phyloP scores from a whole-genome alignment of 768 basidiomycete species.

The Pleurotus platypus region DNA sequence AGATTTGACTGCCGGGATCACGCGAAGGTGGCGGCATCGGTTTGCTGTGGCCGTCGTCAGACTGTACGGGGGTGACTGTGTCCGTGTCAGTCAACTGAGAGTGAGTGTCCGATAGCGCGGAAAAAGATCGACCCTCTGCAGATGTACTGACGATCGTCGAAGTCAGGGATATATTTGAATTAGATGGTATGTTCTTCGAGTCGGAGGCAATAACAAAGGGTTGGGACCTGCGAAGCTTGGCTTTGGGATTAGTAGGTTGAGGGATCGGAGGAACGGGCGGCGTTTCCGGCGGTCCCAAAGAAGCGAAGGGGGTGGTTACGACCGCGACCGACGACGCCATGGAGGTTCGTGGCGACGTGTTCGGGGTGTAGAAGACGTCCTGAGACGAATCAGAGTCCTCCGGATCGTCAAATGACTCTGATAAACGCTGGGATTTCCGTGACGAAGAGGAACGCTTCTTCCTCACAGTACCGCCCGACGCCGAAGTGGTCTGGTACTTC shows the following conservation, averaged over 20 bases:
- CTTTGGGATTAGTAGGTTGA: conserved; percentile 10
- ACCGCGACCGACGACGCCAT: conserved; percentile 24
- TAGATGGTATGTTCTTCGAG: conserved; percentile 17
- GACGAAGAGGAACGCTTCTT: conserved; percentile 19
- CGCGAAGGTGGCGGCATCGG: background rate
- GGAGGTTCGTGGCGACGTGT: conserved; percentile 49
- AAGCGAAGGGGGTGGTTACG: conserved; percentile 20
- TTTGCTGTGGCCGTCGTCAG: background rate
- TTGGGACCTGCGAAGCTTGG: conserved; percentile 13
- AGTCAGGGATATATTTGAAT: conserved; percentile 28
- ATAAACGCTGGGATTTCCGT: conserved; percentile 9
- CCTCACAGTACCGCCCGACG: background rate
- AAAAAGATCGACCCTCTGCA: background rate
- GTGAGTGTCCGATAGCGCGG: background rate
- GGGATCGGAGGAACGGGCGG: conserved; percentile 14
- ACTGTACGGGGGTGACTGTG: background rate
- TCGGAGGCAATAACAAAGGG: background rate
- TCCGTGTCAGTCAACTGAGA: background rate
- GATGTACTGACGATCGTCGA: background rate
- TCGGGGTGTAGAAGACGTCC: conserved; percentile 63
- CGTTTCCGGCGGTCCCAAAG: conserved; percentile 22
- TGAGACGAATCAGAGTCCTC: conserved; percentile 31
- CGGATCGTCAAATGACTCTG: conserved; percentile 17
- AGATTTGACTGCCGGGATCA: background rate
- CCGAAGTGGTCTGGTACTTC: too few species aligned